These are phyloP conservation scores for Colletotrichum sp. DNA, from an alignment of 2,329 filamentous ascomycete genomes.

Conservation along the genomic window DNA sequence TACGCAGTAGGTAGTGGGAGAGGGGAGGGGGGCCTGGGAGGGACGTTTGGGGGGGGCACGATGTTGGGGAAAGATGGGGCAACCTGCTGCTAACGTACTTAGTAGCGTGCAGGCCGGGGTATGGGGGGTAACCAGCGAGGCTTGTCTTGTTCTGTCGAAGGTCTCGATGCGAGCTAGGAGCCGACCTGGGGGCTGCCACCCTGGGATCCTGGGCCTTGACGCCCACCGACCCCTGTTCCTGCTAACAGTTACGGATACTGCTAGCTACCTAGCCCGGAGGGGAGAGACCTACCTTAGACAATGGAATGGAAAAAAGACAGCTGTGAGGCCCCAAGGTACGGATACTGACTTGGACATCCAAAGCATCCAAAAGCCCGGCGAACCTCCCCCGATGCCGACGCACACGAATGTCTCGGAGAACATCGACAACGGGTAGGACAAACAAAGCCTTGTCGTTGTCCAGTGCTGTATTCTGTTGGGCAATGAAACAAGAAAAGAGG, in stretches of 20 bases:
- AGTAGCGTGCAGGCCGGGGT: constrained; percentile 17
- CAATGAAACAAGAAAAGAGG: background rate
- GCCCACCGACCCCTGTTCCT: background rate
- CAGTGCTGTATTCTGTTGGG: background rate
- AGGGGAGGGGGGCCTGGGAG: background rate
- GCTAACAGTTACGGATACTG: background rate
- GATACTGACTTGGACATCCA: background rate
- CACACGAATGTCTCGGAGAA: background rate
- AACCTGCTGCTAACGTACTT: constrained; percentile 4
- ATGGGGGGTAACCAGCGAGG: background rate
- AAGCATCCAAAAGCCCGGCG: background rate
- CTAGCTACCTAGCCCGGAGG: too few species aligned
- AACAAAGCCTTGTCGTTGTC: background rate
- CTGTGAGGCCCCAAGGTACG: background rate
- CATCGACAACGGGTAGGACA: background rate
- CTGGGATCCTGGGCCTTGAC: constrained; percentile 2
- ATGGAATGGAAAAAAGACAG: too few species aligned
- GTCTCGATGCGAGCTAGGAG: constrained; percentile 10
- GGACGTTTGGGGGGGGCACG: background rate
- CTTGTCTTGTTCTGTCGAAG: constrained; percentile 14
- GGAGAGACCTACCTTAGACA: too few species aligned
- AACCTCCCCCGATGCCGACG: background rate
- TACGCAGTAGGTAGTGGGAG: background rate
- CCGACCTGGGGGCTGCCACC: background rate
- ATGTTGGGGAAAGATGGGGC: constrained; percentile 23